Conservation (phyloP, 176 grass and related monocot species). For the Avena eriantha region DNA sequence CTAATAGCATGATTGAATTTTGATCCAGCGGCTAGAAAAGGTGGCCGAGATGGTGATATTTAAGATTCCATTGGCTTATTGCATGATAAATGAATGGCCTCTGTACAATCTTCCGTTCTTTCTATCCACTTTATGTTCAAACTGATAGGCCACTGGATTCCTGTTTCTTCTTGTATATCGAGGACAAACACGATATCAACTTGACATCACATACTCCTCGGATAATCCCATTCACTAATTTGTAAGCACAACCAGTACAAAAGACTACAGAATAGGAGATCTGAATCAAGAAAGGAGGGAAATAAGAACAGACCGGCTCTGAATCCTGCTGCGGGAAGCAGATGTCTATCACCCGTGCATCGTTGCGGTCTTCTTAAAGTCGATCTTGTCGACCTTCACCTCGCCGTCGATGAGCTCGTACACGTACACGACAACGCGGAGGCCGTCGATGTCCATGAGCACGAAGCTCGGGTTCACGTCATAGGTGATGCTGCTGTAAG, state of each 20-base stretch:
- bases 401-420: slow-evolving; percentile 98
- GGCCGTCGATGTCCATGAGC: slow-evolving; percentile 97
- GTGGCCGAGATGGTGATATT: no score
- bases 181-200: not conserved
- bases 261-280: not conserved
- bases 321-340: not conserved
- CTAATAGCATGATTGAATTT: no score
- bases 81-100: not conserved
- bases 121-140: not conserved
- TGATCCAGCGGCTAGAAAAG: no score
- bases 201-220: not conserved
- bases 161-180: not conserved
- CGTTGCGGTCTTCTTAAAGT: slow-evolving; percentile 90
- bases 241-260: not conserved
- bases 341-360: slow-evolving; percentile 41
- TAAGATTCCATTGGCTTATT: not conserved
- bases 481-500: slow-evolving; percentile 91
- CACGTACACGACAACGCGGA: slow-evolving; percentile 92
- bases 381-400: slow-evolving; percentile 98
- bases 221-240: not conserved
- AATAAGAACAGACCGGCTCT: not conserved
- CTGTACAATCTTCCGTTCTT: not conserved
- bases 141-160: not conserved
- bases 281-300: not conserved
- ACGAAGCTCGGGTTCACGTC: slow-evolving; percentile 98